Evolutionary conservation across 1,284 basidiomycete species (phyloP), one percentile per base, ranked within the genome.

Genomic region (Irpex lacteus): DNA sequence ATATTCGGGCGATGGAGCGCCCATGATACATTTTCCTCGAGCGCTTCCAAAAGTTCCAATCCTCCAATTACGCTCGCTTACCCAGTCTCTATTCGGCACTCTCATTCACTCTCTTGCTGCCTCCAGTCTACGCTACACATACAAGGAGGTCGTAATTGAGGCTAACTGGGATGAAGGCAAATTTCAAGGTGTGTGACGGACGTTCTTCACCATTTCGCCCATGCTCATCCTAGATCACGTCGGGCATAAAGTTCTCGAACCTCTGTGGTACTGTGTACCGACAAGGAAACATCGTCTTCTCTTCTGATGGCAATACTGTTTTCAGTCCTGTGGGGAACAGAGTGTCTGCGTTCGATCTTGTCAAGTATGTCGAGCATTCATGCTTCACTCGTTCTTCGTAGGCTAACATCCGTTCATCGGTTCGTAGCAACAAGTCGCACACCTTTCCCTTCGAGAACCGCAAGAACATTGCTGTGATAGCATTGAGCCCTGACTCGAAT

Each of bases 291-390:
- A 84, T 99, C 21, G 73, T 95, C 32, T 99, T 98, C 76, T 95
- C 95, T 0, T 85, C 92, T 0, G 96, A 98, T 81, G 97, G 96
- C 32, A 96, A 98, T 75, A 91, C 89, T 2, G 82, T 98, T 15
- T 82, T 98, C 66, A 96, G 93, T 73, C 97, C 98, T 0, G 96
- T 99, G 1, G 97, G 98, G 57, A 99, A 99, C 76, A 85, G 98
- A 26, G 93, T 99, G 18, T 94, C 95, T 13, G 91, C 98, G 13
- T 99, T 99, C 75, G 95, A 99, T 77, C 88, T 99, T 44, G 92
- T 98, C 69, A 96, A 96, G 96, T 98, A 72, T 78, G 92, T 82
- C 3, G 32, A 11, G 11, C 37, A 49, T 37, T n/a, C 26, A 6
- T 32, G 5, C 18, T 26, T 21, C 8, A 34, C 9, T 13, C 13